Base-by-base conservation (phyloP, 257 asterid species). In the Striga asiatica region DNA sequence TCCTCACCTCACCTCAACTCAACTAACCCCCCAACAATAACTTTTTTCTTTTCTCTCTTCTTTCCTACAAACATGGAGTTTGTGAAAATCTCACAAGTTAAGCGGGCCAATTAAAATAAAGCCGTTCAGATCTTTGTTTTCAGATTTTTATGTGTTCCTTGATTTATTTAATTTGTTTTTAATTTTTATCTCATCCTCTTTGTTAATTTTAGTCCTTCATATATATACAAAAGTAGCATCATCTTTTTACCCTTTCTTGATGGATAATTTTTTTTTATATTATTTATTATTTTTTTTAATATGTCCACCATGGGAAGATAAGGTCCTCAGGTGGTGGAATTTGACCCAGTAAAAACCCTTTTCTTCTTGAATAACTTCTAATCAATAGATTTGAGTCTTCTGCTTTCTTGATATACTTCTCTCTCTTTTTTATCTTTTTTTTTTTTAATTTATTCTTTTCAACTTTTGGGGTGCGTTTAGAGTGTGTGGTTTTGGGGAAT, bases 291-390 rank as follows among this genome's bases (percentile, higher is more conserved):
- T 14, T 41, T 16, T 32, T 50, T 41, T 13, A 3, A 38, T 46
- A 25, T 50, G 66, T 66, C 22, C 50, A 68, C 43, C 48, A 49
- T 19, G 22, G n/a, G 18, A 38, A 34, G 68, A 71, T 71, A 65
- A 61, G 68, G 55, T 51, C 35, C 24, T 59, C 43, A 57, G 61
- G 62, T 28, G 52, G 58, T 38, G 39, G 32, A 34, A 50, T 50
- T 43, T n/a, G 42, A n/a, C 6, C 6, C 9, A 34, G 42, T 52
- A 7, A 16, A 41, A 9, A n/a, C n/a, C n/a, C n/a, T n/a, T n/a
- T n/a, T n/a, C n/a, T n/a, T 19, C 23, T 58, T 11, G 43, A 45
- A 23, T 35, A 8, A n/a, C n/a, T n/a, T n/a, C 3, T 46, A 48
- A 68, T 35, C 62, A 14, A 51, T 12, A 28, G 54, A 53, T 53